Base-by-base conservation (phyloP, 2,329 filamentous ascomycete species). In the Fusarium piperis region DNA sequence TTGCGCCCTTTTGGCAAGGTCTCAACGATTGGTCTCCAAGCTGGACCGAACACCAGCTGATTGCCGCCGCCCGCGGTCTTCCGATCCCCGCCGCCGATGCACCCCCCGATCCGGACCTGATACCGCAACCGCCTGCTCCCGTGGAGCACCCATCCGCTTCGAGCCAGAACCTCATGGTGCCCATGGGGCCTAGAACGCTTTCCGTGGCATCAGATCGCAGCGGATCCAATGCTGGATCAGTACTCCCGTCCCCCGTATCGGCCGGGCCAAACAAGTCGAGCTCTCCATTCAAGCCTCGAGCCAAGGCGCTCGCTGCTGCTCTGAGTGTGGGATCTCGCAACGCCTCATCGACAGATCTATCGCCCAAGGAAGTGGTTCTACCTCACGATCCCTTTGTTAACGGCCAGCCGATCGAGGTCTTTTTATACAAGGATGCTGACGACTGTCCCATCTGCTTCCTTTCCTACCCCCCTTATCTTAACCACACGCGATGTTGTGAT, bases 371-470 rank as follows among this genome's bases (percentile, higher is more conserved):
- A 82, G 84, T 95, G n/a, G 86, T 90, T 65, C 85, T 98, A 3
- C 92, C 94, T 0, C 87, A 91, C 67, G 94, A 98, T 74, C 93
- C 93, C 0, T 95, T 93, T 76, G 93, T 98, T 48, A 97, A 98
- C 74, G 95, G 96, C n/a, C 94, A 97, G 75, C 93, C 93, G 1
- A 86, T 98, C 51, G 96, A 98, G 81, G 95, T 95, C 1, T 95
- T 94, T 72, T 84, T 99, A 2, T 99, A 99, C 85, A 97, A 97
- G 80, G 91, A 97, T 73, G 92, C 94, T 4, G 84, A 86, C 8
- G 96, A 99, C 79, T 99, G 96, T 77, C 95, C 96, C 6, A 97
- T 99, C 69, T 99, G 96, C 84, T 97, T 98, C 79, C 86, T 98
- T 59, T 97, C 94, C 75, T 99, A 98, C 74, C 96, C 96, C 1